phyloP scores from a whole-genome alignment of 2,329 filamentous ascomycete species.

The Fusarium caatingaense region DNA sequence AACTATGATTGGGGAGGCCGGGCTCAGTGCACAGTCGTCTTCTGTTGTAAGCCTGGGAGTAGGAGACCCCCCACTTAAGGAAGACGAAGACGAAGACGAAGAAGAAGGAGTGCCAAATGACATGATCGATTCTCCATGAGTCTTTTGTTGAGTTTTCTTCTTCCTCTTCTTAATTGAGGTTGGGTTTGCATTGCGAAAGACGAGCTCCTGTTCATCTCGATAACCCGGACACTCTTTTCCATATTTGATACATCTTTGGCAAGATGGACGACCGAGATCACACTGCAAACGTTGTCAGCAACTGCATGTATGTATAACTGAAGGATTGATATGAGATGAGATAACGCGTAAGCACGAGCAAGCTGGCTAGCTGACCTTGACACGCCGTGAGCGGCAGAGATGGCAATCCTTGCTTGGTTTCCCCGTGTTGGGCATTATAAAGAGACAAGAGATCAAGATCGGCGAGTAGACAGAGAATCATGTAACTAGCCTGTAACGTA shows the following conservation, averaged over 20 bases:
- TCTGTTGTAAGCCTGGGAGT: conserved; percentile 22
- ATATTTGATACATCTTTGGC: conserved; percentile 56
- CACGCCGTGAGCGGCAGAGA: conserved; percentile 54
- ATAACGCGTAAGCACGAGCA: conserved; percentile 13
- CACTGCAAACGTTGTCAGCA: conserved; percentile 48
- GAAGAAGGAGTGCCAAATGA: conserved; percentile 1
- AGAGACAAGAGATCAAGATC: conserved; percentile 1
- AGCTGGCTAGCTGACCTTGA: conserved; percentile 51
- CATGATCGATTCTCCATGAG: conserved; percentile 14
- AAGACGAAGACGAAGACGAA: conserved; percentile 14
- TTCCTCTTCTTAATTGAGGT: conserved; percentile 48
- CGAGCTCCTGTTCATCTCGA: conserved; percentile 53
- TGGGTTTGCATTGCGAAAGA: conserved; percentile 53
- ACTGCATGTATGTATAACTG: not conserved
- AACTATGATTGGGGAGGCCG: conserved; percentile 12
- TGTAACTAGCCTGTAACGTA: not conserved
- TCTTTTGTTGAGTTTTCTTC: conserved; percentile 41
- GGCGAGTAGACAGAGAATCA: not conserved
- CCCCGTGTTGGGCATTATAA: conserved; percentile 55
- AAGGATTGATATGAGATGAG: conserved; percentile 3
- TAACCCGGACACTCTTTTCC: conserved; percentile 55
- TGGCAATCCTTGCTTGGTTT: conserved; percentile 56
- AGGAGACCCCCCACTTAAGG: conserved; percentile 14
- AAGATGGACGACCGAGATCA: conserved; percentile 54
- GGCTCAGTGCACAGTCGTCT: conserved; percentile 10